These are phyloP conservation scores for Euphrasia arctica DNA, from an alignment of 305 asterid species.

Conservation along the genomic window DNA sequence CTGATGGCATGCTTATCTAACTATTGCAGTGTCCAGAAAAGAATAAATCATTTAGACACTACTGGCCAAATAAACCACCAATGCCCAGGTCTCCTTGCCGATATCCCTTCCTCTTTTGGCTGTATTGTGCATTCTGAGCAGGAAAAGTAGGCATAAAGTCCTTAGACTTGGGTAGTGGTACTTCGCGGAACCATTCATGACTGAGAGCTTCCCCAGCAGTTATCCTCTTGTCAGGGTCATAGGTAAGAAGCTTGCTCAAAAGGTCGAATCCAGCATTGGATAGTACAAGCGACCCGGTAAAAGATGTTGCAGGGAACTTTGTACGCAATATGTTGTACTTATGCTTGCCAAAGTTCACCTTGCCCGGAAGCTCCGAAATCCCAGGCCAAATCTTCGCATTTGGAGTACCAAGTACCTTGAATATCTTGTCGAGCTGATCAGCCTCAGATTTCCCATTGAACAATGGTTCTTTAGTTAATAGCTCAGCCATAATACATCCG, in stretches of 20 bases:
- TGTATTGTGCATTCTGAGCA: conserved; percentile 85
- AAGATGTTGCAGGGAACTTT: conserved; percentile 70
- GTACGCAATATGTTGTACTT: conserved; percentile 61
- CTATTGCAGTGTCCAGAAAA: conserved; percentile 29
- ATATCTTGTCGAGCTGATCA: conserved; percentile 86
- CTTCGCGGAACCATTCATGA: conserved; percentile 90
- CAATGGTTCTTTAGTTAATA: conserved; percentile 63
- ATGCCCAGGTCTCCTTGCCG: conserved; percentile 65
- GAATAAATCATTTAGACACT: conserved; percentile 29
- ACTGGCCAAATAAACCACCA: conserved; percentile 75
- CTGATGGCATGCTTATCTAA: conserved; percentile 30
- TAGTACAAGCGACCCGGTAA: conserved; percentile 72
- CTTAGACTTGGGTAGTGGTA: conserved; percentile 83
- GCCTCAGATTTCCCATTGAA: conserved; percentile 74
- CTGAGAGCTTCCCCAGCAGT: conserved; percentile 74
- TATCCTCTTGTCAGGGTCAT: conserved; percentile 85
- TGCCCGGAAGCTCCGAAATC: conserved; percentile 70
- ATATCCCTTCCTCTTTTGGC: conserved; percentile 76
- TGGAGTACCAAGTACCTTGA: conserved; percentile 78
- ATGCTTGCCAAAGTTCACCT: conserved; percentile 75
- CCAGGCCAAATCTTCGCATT: conserved; percentile 93
- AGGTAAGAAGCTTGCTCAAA: conserved; percentile 73
- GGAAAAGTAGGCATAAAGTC: conserved; percentile 97
- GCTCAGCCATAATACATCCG: conserved; percentile 94
- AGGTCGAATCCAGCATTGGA: conserved; percentile 92